Base-by-base conservation (phyloP, 1,284 basidiomycete genomes). In the Ceratobasidium sp. region DNA sequence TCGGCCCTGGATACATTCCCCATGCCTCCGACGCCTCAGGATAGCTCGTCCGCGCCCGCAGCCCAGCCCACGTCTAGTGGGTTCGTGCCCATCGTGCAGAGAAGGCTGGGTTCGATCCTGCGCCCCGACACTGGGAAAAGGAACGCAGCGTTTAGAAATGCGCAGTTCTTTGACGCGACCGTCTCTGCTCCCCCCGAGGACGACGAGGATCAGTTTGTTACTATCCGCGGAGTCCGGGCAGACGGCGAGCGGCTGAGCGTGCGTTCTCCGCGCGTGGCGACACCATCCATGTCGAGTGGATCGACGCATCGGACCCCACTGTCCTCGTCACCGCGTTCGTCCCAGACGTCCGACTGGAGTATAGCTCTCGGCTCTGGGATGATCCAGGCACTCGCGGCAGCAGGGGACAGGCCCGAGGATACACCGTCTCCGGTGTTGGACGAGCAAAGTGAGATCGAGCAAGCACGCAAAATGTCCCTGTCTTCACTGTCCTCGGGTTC, bases 1-100 rank as follows among this genome's bases (percentile, higher is more conserved):
- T 44, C 71, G 9, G 71, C 71, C 44, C 56, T 74, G 19, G 71
- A 64, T 34, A 74, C 69, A 0, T 71, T 71, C 25, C 69, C 69
- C 13, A 71, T 74, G 71, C 71, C 61, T 2, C 71, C 71, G 8
- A 62, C 56, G 57, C 70, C 70, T 1, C n/a, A 32, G 32, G 70
- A 73, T 29, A 37, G 46, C 61, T 52, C 68, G 9, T 13, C 52
- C 4, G 37, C 68, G 19, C 49, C 37, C n/a, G 37, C 25, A 54
- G 34, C 32, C 13, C 37, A 57, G 56, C 57, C 54, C 11, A 19
- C 25, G 19, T 13, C 56, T 15, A 37, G 43, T 19, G 59, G 71
- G 19, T 74, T 74, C 46, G 61, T 74, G 25, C 71, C 71, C 3
- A 74, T 74, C 49, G 59, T 74, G 19, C 71, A 74, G 71, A 44